Conservation (phyloP, 352 stramenopile genomes). For the Phytophthora citricola region DNA sequence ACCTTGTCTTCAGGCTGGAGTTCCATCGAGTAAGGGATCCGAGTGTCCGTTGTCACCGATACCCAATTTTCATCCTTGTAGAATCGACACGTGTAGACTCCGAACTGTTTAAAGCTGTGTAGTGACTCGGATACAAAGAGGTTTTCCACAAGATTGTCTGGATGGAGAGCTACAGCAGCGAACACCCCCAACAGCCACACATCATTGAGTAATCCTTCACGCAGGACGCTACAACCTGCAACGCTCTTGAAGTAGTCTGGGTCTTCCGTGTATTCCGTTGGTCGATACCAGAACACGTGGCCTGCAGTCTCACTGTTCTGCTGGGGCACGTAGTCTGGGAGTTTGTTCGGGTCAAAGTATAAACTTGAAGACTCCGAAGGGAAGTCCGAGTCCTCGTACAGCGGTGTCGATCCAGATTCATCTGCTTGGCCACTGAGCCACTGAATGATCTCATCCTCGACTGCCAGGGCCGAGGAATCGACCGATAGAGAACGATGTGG, state of each 20-base stretch:
- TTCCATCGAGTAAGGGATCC: conserved; percentile 72
- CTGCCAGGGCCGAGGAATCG: conserved; percentile 25
- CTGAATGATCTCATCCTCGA: conserved; percentile 59
- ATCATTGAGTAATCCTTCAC: conserved; percentile 75
- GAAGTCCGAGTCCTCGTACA: conserved; percentile 76
- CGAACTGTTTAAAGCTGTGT: conserved; percentile 80
- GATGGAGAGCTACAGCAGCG: conserved; percentile 79
- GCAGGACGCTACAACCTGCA: conserved; percentile 60
- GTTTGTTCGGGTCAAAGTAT: conserved; percentile 63
- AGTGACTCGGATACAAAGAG: conserved; percentile 89
- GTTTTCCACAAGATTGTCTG: conserved; percentile 91
- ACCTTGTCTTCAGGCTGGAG: conserved; percentile 51
- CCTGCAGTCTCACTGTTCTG: conserved; percentile 25
- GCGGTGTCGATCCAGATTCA: conserved; percentile 19
- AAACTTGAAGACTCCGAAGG: conserved; percentile 49
- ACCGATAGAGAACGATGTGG: conserved; percentile 18
- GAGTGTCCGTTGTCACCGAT: conserved; percentile 89
- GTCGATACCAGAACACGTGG: conserved; percentile 64
- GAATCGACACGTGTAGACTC: conserved; percentile 92
- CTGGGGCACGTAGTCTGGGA: conserved; percentile 62
- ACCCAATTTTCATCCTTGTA: conserved; percentile 93
- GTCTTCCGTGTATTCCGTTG: conserved; percentile 75
- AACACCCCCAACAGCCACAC: conserved; percentile 89
- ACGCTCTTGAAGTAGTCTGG: conserved; percentile 89
- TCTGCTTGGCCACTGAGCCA: conserved; percentile 37